Percentiles rank a stretch among this genome's conserved stretches.
Evolutionary conservation across 140 eudicot species (phyloP).

Genomic region (Stevia rebaudiana): DNA sequence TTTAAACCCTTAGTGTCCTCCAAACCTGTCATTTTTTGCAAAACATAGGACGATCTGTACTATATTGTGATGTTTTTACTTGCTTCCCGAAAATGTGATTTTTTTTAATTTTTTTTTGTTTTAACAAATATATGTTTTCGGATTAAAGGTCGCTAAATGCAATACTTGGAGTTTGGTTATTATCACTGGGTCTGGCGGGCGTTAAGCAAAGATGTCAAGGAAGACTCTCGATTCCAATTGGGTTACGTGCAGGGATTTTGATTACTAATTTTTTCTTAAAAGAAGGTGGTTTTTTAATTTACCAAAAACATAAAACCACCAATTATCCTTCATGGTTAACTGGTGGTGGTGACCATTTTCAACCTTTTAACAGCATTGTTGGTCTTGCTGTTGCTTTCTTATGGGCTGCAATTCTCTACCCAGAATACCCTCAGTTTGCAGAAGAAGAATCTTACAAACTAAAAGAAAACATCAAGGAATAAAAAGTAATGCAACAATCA

Average conservation of each 20-base stretch:
- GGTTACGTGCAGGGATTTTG: constrained; percentile 76
- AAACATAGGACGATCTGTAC: too few species aligned
- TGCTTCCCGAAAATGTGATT: not conserved
- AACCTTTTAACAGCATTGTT: constrained; percentile 73
- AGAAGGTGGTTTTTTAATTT: constrained; percentile 54
- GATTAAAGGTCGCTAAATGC: constrained; percentile 59
- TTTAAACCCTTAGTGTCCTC: too few species aligned
- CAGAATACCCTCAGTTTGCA: constrained; percentile 28
- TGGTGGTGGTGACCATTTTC: constrained; percentile 56
- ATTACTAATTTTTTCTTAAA: constrained; percentile 50
- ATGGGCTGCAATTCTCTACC: constrained; percentile 56
- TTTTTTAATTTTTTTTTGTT: not conserved
- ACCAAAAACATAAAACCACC: constrained; percentile 24
- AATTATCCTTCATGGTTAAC: constrained; percentile 44
- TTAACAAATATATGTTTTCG: too few species aligned
- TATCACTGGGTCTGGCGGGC: constrained; percentile 69
- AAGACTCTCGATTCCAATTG: constrained; percentile 72
- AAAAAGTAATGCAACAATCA: not conserved
- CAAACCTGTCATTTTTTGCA: too few species aligned
- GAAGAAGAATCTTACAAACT: constrained; percentile 3
- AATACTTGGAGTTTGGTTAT: constrained; percentile 76
- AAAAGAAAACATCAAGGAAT: constrained; percentile 24
- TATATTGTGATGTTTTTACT: too few species aligned
- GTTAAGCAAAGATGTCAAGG: constrained; percentile 60
- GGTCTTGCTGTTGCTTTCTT: constrained; percentile 59